phyloP scores from a whole-genome alignment of 768 basidiomycete genomes.

The Fomitopsis serialis region DNA sequence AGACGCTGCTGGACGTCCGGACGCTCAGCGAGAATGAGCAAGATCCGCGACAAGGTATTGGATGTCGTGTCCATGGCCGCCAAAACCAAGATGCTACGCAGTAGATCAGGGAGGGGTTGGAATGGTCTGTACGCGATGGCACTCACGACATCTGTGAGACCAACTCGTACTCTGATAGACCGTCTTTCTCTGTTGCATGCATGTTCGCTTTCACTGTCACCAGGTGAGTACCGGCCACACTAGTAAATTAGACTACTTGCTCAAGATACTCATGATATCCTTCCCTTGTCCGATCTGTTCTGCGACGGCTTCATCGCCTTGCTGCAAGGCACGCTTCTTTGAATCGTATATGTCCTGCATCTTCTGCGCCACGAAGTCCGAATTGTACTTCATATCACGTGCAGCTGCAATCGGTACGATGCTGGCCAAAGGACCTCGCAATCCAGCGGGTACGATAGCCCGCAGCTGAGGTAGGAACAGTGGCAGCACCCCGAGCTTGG shows the following conservation, averaged over 20 bases:
- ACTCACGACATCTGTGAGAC: slow-evolving; percentile 4
- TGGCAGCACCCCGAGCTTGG: too few relatives aligned
- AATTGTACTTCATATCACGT: background rate
- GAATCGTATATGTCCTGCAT: background rate
- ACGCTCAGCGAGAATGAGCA: slow-evolving; percentile 21
- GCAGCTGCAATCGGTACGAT: background rate
- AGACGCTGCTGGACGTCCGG: slow-evolving; percentile 30
- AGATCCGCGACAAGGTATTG: slow-evolving; percentile 14
- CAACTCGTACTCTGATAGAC: background rate
- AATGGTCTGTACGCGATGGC: too few relatives aligned
- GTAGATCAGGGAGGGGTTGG: too few relatives aligned
- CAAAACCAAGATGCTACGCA: slow-evolving; percentile 16
- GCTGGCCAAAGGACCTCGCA: background rate
- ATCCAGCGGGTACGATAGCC: too few relatives aligned
- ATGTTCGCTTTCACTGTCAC: slow-evolving; percentile 6
- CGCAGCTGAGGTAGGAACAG: too few relatives aligned
- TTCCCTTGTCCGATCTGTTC: slow-evolving; percentile 19
- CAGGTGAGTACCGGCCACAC: background rate
- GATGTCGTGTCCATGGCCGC: slow-evolving; percentile 25
- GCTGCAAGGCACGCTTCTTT: slow-evolving; percentile 15
- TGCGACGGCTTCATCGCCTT: slow-evolving; percentile 14
- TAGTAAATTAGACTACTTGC: slow-evolving; percentile 10
- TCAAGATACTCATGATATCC: slow-evolving; percentile 23
- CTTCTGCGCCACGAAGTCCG: background rate
- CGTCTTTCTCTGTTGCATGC: background rate